These are phyloP conservation scores for Leishmania major DNA, from an alignment of 208 protist genomes.

Conservation along the genomic window DNA sequence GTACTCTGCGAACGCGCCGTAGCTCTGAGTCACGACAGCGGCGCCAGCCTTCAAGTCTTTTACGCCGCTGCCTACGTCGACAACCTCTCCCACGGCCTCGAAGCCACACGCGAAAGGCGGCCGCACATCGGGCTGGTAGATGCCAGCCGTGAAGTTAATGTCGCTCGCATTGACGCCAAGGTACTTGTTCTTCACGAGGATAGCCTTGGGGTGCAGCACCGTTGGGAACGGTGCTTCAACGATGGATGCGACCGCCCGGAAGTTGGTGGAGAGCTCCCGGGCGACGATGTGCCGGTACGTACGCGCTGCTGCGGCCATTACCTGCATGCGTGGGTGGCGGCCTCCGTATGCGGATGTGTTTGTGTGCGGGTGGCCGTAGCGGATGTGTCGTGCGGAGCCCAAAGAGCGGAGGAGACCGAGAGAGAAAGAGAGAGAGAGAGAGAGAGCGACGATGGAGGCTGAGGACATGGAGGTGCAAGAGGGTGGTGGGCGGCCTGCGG, in stretches of 20 bases:
- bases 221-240: conserved; percentile 33
- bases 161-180: conserved; percentile 91
- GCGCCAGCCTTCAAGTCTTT: conserved; percentile 51
- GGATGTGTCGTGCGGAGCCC: not conserved
- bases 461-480: not conserved
- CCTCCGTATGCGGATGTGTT: not conserved
- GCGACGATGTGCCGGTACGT: conserved; percentile 72
- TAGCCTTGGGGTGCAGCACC: conserved; percentile 55
- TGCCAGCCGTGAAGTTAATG: conserved; percentile 87
- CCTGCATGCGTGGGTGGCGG: not conserved
- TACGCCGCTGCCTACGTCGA: conserved; percentile 50
- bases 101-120: conserved; percentile 90
- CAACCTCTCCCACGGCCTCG: conserved; percentile 82
- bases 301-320: conserved; percentile 16
- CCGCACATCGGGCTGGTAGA: conserved; percentile 71
- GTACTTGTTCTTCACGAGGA: conserved; percentile 80
- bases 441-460: not conserved
- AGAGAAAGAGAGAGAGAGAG: not conserved
- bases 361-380: not conserved
- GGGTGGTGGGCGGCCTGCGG: no score
- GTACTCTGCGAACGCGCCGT: conserved; percentile 85
- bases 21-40: conserved; percentile 72
- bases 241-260: conserved; percentile 63
- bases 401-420: not conserved
- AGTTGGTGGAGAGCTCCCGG: conserved; percentile 65